Percentiles rank a stretch among this genome's conserved stretches.
Conservation (phyloP, 129 eudicot species). For the Solidago caesia region DNA sequence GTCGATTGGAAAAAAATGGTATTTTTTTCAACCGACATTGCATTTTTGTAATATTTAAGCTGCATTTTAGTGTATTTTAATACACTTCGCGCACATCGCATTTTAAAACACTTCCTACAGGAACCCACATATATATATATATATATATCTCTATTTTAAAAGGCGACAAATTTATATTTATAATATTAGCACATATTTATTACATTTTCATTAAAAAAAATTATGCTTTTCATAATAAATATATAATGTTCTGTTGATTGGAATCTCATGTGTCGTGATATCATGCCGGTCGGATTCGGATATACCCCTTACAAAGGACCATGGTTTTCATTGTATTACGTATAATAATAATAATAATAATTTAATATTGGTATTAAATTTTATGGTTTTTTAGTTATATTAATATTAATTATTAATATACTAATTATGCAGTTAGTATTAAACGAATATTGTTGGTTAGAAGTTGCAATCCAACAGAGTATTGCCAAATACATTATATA, state of each 20-base stretch:
- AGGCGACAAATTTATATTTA: no score
- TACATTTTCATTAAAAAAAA: not conserved
- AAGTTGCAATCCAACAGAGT: slow-evolving; percentile 34
- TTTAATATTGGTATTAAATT: not conserved
- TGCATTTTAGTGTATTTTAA: no score
- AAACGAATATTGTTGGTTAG: slow-evolving; percentile 36
- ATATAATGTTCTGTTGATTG: slow-evolving; percentile 7
- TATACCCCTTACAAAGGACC: slow-evolving; percentile 26
- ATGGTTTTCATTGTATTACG: slow-evolving; percentile 18
- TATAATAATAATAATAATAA: slow-evolving; percentile 1
- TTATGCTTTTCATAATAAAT: not conserved
- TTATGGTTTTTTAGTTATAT: no score
- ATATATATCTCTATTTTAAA: no score
- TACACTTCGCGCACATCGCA: no score
- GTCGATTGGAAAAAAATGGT: no score
- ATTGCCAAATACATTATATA: slow-evolving; percentile 7
- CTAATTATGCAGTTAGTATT: slow-evolving; percentile 9
- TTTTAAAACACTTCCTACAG: no score
- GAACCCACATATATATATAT: no score
- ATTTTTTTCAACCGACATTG: no score
- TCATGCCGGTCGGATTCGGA: slow-evolving; percentile 34
- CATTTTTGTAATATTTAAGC: no score
- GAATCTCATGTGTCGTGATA: slow-evolving; percentile 41
- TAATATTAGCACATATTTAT: not conserved
- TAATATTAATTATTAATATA: not conserved